Evolutionary conservation across 768 basidiomycete genomes (phyloP).

Genomic region (Amanita molliuscula): DNA sequence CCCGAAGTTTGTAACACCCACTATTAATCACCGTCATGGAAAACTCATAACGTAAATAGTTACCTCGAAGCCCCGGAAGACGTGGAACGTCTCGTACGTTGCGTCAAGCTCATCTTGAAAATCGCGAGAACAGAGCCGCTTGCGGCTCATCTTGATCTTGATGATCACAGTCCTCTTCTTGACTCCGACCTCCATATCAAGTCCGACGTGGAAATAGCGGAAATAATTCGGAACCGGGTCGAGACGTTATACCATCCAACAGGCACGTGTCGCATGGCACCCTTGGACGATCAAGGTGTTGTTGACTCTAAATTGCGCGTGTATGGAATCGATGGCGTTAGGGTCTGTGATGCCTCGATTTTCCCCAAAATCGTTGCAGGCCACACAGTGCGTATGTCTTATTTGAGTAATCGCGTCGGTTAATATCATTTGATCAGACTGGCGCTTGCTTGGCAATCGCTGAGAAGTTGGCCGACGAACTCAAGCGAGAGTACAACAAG

Average conservation of each 20-base stretch:
- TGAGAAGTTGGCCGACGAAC: constrained; percentile 21
- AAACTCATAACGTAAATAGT: constrained; percentile 10
- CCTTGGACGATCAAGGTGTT: constrained; percentile 27
- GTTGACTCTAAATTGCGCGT: constrained; percentile 33
- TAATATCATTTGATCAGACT: constrained; percentile 10
- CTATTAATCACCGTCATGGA: background rate
- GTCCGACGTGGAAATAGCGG: constrained; percentile 27
- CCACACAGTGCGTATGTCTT: constrained; percentile 21
- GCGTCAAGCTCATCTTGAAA: constrained; percentile 23
- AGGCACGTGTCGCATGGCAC: constrained; percentile 36
- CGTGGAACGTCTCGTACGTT: constrained; percentile 26
- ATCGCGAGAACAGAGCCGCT: constrained; percentile 27
- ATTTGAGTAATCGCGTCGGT: background rate
- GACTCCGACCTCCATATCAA: constrained; percentile 24
- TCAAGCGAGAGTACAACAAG: constrained; percentile 16
- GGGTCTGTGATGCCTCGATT: constrained; percentile 32
- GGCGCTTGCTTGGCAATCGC: constrained; percentile 21
- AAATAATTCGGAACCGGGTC: constrained; percentile 27
- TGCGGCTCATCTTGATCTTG: constrained; percentile 19
- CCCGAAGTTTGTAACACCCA: constrained; percentile 21
- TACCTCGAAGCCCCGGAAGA: constrained; percentile 29
- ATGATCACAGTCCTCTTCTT: constrained; percentile 20
- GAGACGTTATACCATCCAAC: constrained; percentile 38
- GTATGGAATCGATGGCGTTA: constrained; percentile 30
- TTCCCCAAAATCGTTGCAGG: constrained; percentile 31